Conservation (phyloP, 306 rosid species). For the Vigna radiata region DNA sequence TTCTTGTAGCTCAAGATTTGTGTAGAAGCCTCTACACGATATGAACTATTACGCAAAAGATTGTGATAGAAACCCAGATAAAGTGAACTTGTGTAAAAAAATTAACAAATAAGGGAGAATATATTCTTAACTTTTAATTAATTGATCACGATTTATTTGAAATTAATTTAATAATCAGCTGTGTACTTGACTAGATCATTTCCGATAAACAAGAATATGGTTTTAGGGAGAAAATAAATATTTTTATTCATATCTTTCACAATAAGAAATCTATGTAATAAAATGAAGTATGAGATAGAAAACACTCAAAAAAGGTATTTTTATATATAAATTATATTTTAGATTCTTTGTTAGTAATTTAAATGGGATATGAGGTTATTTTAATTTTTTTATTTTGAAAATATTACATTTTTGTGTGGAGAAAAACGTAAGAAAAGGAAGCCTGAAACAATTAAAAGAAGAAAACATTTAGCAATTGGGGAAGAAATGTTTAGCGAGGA, state of each 20-base stretch:
- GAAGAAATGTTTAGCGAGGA: too few relatives aligned
- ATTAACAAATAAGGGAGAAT: not conserved
- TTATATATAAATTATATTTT: too few relatives aligned
- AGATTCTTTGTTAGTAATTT: too few relatives aligned
- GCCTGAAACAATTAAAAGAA: too few relatives aligned
- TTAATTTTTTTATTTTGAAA: too few relatives aligned
- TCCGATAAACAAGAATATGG: not conserved
- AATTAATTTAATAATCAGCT: not conserved
- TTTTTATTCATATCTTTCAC: not conserved
- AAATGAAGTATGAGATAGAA: too few relatives aligned
- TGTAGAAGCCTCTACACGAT: not conserved
- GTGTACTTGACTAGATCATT: not conserved
- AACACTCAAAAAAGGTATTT: too few relatives aligned
- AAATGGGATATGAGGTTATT: too few relatives aligned
- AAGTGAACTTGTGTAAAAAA: not conserved
- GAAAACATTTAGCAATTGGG: too few relatives aligned
- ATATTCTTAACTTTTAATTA: conserved; percentile 6
- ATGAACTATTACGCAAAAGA: not conserved
- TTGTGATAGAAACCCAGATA: not conserved
- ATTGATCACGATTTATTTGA: not conserved
- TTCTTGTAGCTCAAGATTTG: not conserved
- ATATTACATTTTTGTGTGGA: too few relatives aligned
- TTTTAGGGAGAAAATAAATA: not conserved
- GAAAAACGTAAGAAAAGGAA: too few relatives aligned
- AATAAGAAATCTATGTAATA: too few relatives aligned